A percentile compares a stretch with the other conserved stretches of the same genome.
These are phyloP conservation scores for Phytophthora idaei DNA, from an alignment of 352 stramenopile genomes.

Conservation along the genomic window DNA sequence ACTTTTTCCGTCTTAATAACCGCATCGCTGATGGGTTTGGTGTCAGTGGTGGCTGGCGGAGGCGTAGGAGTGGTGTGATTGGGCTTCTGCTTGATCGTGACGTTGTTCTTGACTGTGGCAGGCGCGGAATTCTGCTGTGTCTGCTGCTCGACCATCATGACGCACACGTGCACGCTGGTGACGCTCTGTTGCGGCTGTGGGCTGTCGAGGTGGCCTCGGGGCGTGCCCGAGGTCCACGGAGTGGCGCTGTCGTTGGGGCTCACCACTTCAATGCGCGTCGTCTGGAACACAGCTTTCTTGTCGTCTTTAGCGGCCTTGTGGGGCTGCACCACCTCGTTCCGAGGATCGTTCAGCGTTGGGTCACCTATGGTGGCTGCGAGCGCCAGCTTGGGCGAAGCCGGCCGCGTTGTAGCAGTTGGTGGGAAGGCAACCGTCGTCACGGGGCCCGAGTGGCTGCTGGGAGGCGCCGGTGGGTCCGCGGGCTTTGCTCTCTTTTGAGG, in stretches of 20 bases:
- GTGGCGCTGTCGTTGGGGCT: conserved; percentile 48
- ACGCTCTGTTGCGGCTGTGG: conserved; percentile 14
- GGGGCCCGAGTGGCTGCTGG: conserved; percentile 1
- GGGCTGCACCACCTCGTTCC: conserved; percentile 43
- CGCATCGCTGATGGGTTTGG: background rate
- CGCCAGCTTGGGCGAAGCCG: conserved; percentile 28
- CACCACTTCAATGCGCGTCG: conserved; percentile 57
- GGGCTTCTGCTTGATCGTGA: conserved; percentile 27
- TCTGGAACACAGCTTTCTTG: conserved; percentile 43
- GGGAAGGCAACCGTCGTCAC: conserved; percentile 5
- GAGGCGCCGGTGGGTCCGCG: conserved; percentile 17
- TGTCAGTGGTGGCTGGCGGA: conserved; percentile 3
- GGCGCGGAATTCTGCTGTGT: conserved; percentile 37
- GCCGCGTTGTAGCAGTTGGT: conserved; percentile 7
- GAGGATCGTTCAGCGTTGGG: conserved; percentile 40
- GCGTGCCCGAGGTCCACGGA: conserved; percentile 50
- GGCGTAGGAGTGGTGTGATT: background rate
- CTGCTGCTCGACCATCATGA: conserved; percentile 71
- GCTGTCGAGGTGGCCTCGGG: conserved; percentile 39
- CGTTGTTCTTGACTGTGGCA: conserved; percentile 10
- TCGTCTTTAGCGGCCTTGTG: conserved; percentile 33
- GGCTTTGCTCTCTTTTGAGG: conserved; percentile 56
- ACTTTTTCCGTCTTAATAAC: conserved; percentile 35
- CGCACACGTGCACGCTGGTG: conserved; percentile 58
- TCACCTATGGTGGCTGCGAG: conserved; percentile 51